Base-by-base conservation (phyloP, 768 basidiomycete species). In the Lentinula lateritia region DNA sequence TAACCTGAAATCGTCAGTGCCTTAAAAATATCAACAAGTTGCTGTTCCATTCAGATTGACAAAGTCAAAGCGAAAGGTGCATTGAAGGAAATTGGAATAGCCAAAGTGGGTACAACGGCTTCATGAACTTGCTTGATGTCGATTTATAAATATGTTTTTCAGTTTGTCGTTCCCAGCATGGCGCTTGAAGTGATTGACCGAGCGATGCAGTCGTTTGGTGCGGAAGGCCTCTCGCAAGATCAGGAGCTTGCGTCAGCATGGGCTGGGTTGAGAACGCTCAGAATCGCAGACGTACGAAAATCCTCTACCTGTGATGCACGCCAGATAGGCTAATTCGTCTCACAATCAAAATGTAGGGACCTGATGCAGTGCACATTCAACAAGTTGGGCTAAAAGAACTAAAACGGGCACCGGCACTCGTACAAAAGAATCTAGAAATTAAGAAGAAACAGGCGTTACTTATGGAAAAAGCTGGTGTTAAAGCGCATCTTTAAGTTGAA, bases 91-190 rank as follows among this genome's bases (percentile, higher is more conserved):
- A 98, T 99, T 67, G 95, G 93, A 23, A 92, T 98, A 62, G 94
- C 97, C 48, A 99, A 99, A 82, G 96, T 91, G 64, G 45, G 75
- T 62, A 23, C 36, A 15, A 5, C 15, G 56, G 46, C 18, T 13
- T 57, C 34, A 59, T 28, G 58, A 36, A 16, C 6, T 20, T 39
- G 34, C 53, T 36, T 18, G 35, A 35, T 42, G 9, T 39, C 9
- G 4, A n/a, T 38, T 63, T 39, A 65, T 61, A 28, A 28, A 28
- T 28, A 42, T 55, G 43, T 10, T 42, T 18, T 57, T 2, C 65
- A 98, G 95, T 96, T 97, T 68, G 88, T 94, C 41, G 93, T 98
- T 10, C 97, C 97, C 12, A 82, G 83, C 0, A 93, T 96, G 90
- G 96, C 95, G 0, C 79, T 92, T 52, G 76, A 78, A 23, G 90